phyloP scores from a whole-genome alignment of 2,329 filamentous ascomycete genomes.

The Xylariaceae sp. region DNA sequence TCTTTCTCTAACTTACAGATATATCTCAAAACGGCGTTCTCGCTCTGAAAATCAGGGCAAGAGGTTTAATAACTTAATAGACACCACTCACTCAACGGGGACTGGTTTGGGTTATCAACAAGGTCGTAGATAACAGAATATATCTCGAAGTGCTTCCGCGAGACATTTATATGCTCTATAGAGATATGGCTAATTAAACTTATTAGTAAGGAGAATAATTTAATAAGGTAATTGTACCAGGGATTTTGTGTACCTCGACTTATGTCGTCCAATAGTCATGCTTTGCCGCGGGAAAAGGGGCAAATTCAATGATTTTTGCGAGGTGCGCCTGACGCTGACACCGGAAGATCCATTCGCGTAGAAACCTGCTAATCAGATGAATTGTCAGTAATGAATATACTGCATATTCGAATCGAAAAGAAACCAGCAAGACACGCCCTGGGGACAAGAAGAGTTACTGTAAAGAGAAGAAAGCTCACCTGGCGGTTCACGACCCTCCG shows the following conservation, averaged over 20 bases:
- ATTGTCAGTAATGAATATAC: no score
- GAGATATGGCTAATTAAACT: conserved; percentile 40
- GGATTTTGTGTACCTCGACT: conserved; percentile 19
- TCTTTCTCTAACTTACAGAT: no score
- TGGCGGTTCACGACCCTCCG: conserved; percentile 6
- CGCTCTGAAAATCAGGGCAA: no score
- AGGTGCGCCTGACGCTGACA: conserved; percentile 5
- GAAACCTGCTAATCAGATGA: conserved; percentile 12
- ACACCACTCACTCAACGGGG: conserved; percentile 35
- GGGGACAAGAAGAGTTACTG: no score
- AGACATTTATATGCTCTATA: conserved; percentile 48
- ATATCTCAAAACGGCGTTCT: no score
- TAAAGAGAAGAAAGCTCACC: conserved; percentile 3
- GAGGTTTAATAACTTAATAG: no score
- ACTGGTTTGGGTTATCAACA: conserved; percentile 29
- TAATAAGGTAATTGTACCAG: no score
- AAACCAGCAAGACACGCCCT: no score
- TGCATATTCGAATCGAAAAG: no score
- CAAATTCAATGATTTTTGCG: conserved; percentile 18
- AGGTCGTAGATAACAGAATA: conserved; percentile 57
- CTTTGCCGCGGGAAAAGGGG: conserved; percentile 15
- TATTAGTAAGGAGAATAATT: conserved; percentile 3
- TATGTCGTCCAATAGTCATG: conserved; percentile 21
- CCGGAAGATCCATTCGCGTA: conserved; percentile 3
- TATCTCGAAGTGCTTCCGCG: conserved; percentile 57